Percentiles rank a stretch among this genome's conserved stretches.
Evolutionary conservation across 306 rosid genomes (phyloP).

Genomic region (Trifolium fragiferum): DNA sequence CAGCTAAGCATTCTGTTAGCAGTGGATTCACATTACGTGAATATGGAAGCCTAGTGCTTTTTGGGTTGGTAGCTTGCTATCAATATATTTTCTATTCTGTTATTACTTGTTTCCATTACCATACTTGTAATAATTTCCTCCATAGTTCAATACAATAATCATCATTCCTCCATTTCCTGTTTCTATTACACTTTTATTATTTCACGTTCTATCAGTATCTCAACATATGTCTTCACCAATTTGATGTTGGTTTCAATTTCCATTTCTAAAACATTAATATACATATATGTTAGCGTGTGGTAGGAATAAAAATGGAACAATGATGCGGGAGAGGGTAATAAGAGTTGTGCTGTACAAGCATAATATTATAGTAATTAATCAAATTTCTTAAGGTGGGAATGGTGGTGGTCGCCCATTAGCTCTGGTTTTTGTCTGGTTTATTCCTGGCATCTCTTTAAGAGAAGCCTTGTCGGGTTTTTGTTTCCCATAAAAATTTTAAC

Average conservation of each 20-base stretch:
- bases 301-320: background rate
- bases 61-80: too few relatives aligned
- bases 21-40: too few relatives aligned
- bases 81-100: too few relatives aligned
- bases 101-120: too few relatives aligned
- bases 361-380: slow-evolving; percentile 9
- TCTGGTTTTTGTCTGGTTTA: slow-evolving; percentile 8
- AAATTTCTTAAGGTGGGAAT: slow-evolving; percentile 19
- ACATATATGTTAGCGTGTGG: background rate
- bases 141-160: too few relatives aligned
- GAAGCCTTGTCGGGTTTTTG: slow-evolving; percentile 14
- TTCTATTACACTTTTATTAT: too few relatives aligned
- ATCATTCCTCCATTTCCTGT: too few relatives aligned
- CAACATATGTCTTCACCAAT: too few relatives aligned
- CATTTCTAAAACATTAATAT: background rate
- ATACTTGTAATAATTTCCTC: too few relatives aligned
- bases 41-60: too few relatives aligned
- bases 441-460: slow-evolving; percentile 18
- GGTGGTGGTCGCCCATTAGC: slow-evolving; percentile 21
- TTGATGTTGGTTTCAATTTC: background rate
- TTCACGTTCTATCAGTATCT: too few relatives aligned
- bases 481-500: slow-evolving; percentile 20
- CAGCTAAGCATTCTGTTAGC: too few relatives aligned
- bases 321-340: background rate
- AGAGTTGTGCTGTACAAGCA: background rate